Conservation (phyloP, 345 rosid species). For the Mangifera indica region DNA sequence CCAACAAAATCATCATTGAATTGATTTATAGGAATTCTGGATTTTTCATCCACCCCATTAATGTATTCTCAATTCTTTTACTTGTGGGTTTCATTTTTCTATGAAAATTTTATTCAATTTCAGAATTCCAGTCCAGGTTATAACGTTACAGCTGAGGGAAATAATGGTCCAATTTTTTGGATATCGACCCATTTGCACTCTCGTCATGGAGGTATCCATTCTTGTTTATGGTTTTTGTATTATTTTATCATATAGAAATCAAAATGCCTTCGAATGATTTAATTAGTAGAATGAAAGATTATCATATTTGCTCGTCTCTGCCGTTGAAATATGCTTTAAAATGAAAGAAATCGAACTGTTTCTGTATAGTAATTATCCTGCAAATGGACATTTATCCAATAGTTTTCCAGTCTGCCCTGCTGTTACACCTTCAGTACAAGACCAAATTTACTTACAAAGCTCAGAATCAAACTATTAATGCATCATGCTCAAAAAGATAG, state of each 20-base stretch:
- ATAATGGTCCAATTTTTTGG: neutral
- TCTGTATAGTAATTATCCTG: neutral
- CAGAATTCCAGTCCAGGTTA: slow-evolving; percentile 17
- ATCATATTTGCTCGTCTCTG: neutral
- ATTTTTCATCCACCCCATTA: slow-evolving; percentile 32
- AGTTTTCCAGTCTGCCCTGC: neutral
- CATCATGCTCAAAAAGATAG: neutral
- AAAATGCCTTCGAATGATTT: neutral
- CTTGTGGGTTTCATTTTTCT: slow-evolving; percentile 21
- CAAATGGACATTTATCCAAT: neutral
- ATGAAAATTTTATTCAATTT: slow-evolving; percentile 33
- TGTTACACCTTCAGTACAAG: neutral
- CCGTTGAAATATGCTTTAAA: neutral
- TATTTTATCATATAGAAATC: slow-evolving; percentile 14
- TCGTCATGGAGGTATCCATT: slow-evolving; percentile 26
- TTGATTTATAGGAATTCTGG: slow-evolving; percentile 37
- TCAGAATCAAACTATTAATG: neutral
- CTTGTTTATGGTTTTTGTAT: slow-evolving; percentile 3
- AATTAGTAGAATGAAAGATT: slow-evolving; percentile 10
- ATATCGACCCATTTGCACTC: slow-evolving; percentile 11
- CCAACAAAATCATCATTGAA: slow-evolving; percentile 44
- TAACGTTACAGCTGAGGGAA: slow-evolving; percentile 11
- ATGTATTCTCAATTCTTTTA: slow-evolving; percentile 61
- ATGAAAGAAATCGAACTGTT: neutral
- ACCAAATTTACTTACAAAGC: too few relatives aligned